phyloP scores from a whole-genome alignment of 2,329 filamentous ascomycete species.

The Colletotrichum gigasporum region DNA sequence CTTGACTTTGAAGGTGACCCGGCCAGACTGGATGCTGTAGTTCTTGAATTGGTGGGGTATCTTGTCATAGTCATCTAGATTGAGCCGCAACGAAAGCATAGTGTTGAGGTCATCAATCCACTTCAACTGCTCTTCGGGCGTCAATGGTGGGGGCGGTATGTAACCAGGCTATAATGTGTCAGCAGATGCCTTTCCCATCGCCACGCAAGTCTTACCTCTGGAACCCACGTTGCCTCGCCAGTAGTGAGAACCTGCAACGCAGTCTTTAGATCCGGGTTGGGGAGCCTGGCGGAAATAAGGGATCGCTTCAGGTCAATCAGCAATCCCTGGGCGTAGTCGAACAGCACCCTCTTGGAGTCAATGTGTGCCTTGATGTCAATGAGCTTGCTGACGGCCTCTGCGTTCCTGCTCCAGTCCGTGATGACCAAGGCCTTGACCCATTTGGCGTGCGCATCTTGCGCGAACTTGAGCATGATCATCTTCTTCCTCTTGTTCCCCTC shows the following conservation, averaged over 20 bases:
- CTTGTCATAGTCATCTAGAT: conserved; percentile 81
- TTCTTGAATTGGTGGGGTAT: conserved; percentile 79
- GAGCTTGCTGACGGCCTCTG: conserved; percentile 81
- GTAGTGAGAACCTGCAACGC: conserved; percentile 86
- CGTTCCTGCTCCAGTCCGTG: conserved; percentile 86
- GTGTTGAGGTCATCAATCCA: conserved; percentile 86
- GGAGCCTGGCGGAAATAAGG: conserved; percentile 77
- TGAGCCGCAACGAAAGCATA: conserved; percentile 82
- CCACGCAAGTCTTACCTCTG: conserved; percentile 67
- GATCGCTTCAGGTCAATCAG: conserved; percentile 79
- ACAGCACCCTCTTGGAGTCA: conserved; percentile 68
- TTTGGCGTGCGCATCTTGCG: conserved; percentile 81
- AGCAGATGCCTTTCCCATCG: not conserved
- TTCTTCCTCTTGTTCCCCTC: conserved; percentile 81
- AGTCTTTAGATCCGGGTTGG: conserved; percentile 90
- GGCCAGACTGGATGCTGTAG: conserved; percentile 84
- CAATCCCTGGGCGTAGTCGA: conserved; percentile 67
- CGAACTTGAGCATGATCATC: conserved; percentile 76
- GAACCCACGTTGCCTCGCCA: conserved; percentile 80
- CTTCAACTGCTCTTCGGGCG: conserved; percentile 75
- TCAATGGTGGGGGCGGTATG: conserved; percentile 76
- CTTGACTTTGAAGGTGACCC: conserved; percentile 85
- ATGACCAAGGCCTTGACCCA: conserved; percentile 95
- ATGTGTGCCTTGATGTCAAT: conserved; percentile 88
- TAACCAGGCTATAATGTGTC: conserved; percentile 70